A percentile compares a stretch with the other conserved stretches of the same genome.
These are phyloP conservation scores for Calamus simplicifolius DNA, from an alignment of 176 grass and related monocot genomes.

Conservation along the genomic window DNA sequence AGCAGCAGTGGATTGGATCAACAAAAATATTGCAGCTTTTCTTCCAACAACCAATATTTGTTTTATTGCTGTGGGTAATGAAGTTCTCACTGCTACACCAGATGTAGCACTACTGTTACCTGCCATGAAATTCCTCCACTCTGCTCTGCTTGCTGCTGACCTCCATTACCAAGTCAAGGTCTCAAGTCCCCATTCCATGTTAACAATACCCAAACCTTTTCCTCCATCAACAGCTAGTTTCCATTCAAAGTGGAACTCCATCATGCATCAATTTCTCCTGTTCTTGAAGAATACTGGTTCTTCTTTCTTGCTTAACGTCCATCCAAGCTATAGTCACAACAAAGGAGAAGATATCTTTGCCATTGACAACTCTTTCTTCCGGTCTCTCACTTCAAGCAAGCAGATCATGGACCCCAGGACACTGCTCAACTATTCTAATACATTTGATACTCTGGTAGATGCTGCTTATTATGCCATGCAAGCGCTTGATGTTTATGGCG, in stretches of 20 bases:
- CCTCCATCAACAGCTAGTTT: constrained; percentile 82
- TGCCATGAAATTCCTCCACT: constrained; percentile 79
- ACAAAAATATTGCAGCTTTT: constrained; percentile 79
- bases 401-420: constrained; percentile 80
- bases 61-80: constrained; percentile 79
- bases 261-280: constrained; percentile 68
- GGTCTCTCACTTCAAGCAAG: constrained; percentile 55
- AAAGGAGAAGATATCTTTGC: constrained; percentile 78
- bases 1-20: constrained; percentile 74
- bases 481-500: constrained; percentile 74
- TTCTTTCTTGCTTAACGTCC: constrained; percentile 89
- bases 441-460: constrained; percentile 94
- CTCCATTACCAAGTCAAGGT: constrained; percentile 88
- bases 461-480: constrained; percentile 81
- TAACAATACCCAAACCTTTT: constrained; percentile 70
- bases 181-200: constrained; percentile 63
- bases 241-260: constrained; percentile 76
- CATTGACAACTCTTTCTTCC: constrained; percentile 73
- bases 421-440: constrained; percentile 75
- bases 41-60: constrained; percentile 80
- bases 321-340: constrained; percentile 76
- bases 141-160: constrained; percentile 77
- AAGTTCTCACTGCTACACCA: constrained; percentile 59
- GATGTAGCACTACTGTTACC: constrained; percentile 80
- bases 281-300: constrained; percentile 73